These are phyloP conservation scores for Pythium biforme DNA, from an alignment of 352 stramenopile species.

Conservation along the genomic window DNA sequence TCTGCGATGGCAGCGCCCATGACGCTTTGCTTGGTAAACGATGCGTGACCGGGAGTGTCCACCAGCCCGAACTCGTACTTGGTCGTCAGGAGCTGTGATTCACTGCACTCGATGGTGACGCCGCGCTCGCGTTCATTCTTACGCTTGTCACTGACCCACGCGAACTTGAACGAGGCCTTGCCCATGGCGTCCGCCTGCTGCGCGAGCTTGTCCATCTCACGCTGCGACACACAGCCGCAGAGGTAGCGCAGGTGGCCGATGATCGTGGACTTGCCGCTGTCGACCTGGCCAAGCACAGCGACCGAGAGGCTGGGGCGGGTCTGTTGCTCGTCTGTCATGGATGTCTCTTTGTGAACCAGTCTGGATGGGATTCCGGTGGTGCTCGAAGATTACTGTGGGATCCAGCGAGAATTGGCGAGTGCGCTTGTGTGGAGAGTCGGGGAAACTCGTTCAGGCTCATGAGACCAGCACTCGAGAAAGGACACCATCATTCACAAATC, in stretches of 20 bases:
- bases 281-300: slow-evolving; percentile 94
- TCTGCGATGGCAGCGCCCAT: slow-evolving; percentile 96
- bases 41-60: slow-evolving; percentile 95
- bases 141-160: slow-evolving; percentile 97
- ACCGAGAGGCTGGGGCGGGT: slow-evolving; percentile 57
- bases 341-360: too few relatives aligned
- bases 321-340: background rate
- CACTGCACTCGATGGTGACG: slow-evolving; percentile 57
- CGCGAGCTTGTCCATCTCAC: slow-evolving; percentile 97
- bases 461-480: slow-evolving; percentile 15
- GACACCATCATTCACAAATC: slow-evolving; percentile 12
- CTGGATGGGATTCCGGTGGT: too few relatives aligned
- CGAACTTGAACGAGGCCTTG: slow-evolving; percentile 98
- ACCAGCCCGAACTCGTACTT: background rate
- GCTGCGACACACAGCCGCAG: slow-evolving; percentile 95
- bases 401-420: too few relatives aligned
- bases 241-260: slow-evolving; percentile 98
- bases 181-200: slow-evolving; percentile 95
- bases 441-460: background rate
- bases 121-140: slow-evolving; percentile 95
- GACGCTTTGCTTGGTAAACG: slow-evolving; percentile 99
- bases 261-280: slow-evolving; percentile 98
- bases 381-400: too few relatives aligned
- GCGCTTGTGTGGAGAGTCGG: too few relatives aligned
- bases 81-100: background rate